Evolutionary conservation across 768 basidiomycete genomes (phyloP), one percentile per base, ranked within the genome.

Genomic region (Pulveroboletus sp.): DNA sequence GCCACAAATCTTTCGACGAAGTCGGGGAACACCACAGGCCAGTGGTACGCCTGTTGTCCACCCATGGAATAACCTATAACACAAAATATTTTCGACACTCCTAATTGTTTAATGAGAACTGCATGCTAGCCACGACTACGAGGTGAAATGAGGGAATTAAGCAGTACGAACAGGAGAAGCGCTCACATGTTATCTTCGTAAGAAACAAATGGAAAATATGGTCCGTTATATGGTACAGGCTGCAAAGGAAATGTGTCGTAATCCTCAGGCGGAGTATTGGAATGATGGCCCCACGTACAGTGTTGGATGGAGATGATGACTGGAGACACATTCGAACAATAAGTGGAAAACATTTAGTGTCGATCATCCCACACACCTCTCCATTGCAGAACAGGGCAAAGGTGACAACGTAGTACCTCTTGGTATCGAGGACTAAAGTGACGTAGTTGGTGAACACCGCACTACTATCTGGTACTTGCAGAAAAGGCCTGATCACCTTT

Each of bases 251-350:
- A 44, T 32, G 8, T 17, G 3, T 42, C 33, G 51, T 20, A n/a
- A 41, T 39, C 31, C 23, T 42, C 37, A 27, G 27, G 3, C 13
- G 23, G 14, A 25, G 5, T 44, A 2, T 6, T 16, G 41, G 7
- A n/a, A 36, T 6, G 6, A 40, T 20, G 14, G 8, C 7, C 12
- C 12, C 37, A 47, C 61, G 40, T 36, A 62, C 62, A n/a, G 61
- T 81, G 56, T 81, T 82, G 0, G 80, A 82, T 21, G 81, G 80
- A 24, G 81, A 82, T 16, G 80, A 82, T 1, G 80, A 83, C 79
- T 82, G 10, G 33, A 40, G 40, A 29, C 27, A 2, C 27, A 29
- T 29, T 9, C 4, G 27, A 9, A 29, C 9, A 29, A 29, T 29
- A 29, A 29, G 27, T 11, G 27, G 27, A 11, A 29, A 29, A 29